Base-by-base conservation (phyloP, 305 asterid species). In the Fraxinus dipetala region DNA sequence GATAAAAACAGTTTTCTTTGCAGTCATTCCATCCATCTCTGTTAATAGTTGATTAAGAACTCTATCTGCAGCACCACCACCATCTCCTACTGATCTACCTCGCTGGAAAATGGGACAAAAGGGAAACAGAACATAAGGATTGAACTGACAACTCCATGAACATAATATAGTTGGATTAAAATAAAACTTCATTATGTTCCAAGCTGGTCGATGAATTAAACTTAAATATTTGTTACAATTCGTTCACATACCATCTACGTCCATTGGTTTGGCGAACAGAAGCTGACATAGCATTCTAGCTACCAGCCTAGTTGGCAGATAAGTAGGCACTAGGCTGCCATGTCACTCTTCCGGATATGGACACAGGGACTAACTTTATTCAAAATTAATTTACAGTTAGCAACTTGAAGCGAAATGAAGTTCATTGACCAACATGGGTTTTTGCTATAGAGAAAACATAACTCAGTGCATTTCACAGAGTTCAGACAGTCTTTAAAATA, bases 21-120 rank as follows among this genome's bases (percentile, higher is more conserved):
- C 91, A 0, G 87, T 79, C 91, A 88, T 88, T 3, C 91, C 91
- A 11, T 88, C 90, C 91, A 88, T 88, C 82, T 88, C 91, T 0
- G 91, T 87, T 78, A 89, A 85, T 75, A 89, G 75, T 75, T 89
- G 91, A 72, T 89, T 87, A 24, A 87, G 85, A 78, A 89, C 91
- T 80, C 90, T 83, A 79, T 89, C 90, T 5, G 90, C 91, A 16
- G 90, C 91, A 10, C 91, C 91, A 61, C 90, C 89, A 13, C 87
- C 91, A 80, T 89, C 91, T 59, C 91, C 91, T 0, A 78, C 87
- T 0, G 89, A 85, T 63, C 74, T 70, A 82, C 90, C 91, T 72
- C 91, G 81, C 91, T 89, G 75, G 45, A 61, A 32, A 72, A 59
- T 31, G 36, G 54, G 11, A 69, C 3, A 6, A 35, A 35, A 40